These are phyloP conservation scores for Globisporangium uncinulatum DNA, from an alignment of 352 stramenopile genomes.

Conservation along the genomic window DNA sequence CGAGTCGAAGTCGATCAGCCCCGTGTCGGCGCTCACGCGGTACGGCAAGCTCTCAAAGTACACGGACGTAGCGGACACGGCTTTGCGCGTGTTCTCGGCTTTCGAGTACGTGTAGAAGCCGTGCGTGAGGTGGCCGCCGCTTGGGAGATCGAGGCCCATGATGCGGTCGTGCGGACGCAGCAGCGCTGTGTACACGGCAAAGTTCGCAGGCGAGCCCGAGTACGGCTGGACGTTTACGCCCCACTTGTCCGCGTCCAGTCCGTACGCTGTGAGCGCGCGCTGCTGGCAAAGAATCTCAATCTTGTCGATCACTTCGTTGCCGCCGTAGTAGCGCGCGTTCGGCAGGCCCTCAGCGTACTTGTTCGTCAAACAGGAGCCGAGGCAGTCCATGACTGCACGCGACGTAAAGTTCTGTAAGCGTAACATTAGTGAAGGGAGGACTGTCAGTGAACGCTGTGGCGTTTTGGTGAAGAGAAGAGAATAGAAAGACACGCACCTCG, in stretches of 20 bases:
- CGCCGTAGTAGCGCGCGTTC: slow-evolving; percentile 96
- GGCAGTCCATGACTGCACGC: slow-evolving; percentile 97
- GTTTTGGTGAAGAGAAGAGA: not conserved
- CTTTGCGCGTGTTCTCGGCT: slow-evolving; percentile 95
- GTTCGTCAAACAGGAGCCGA: slow-evolving; percentile 98
- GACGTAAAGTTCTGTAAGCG: slow-evolving; percentile 94
- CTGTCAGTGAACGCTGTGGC: not conserved
- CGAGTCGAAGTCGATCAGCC: slow-evolving; percentile 97
- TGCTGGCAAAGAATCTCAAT: slow-evolving; percentile 93
- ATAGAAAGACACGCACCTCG: slow-evolving; percentile 44
- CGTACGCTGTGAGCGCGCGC: slow-evolving; percentile 93
- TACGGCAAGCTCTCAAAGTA: slow-evolving; percentile 99
- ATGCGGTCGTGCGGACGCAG: slow-evolving; percentile 98
- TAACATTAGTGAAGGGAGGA: not conserved
- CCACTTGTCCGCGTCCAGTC: slow-evolving; percentile 92
- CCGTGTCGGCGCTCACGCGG: slow-evolving; percentile 92
- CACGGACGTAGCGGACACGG: slow-evolving; percentile 98
- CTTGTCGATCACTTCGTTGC: slow-evolving; percentile 98
- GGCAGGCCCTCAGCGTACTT: slow-evolving; percentile 99
- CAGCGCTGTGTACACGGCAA: slow-evolving; percentile 98
- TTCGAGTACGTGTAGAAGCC: slow-evolving; percentile 98
- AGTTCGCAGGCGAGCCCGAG: slow-evolving; percentile 97
- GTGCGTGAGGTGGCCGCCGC: slow-evolving; percentile 98
- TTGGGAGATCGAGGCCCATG: slow-evolving; percentile 99
- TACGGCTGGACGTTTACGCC: slow-evolving; percentile 99